Percentiles rank a stretch among this genome's conserved stretches.
Conservation (phyloP, 179 eudicot species). For the Beta lomatogona region DNA sequence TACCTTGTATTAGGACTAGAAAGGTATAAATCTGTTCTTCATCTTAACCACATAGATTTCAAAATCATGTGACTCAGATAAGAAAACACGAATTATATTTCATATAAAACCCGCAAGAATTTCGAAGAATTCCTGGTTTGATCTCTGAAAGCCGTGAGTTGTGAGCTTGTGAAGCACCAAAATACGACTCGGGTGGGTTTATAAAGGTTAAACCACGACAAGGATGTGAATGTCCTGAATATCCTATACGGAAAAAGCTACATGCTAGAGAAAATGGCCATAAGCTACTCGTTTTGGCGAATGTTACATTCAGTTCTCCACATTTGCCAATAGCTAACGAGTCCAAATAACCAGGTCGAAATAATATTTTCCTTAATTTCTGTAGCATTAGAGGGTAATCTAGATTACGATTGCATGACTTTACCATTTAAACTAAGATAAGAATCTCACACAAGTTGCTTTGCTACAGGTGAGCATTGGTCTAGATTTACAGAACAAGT, state of each 20-base stretch:
- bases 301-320: neutral
- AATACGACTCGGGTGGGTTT: neutral
- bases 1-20: no score
- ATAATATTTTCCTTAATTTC: neutral
- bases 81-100: neutral
- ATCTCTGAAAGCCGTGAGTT: no score
- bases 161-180: neutral
- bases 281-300: neutral
- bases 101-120: no score
- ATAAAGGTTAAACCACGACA: neutral
- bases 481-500: neutral
- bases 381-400: neutral
- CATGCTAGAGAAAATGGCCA: neutral
- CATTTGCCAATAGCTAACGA: neutral
- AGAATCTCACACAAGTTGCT: neutral
- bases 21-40: neutral
- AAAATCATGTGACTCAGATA: neutral
- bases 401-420: neutral
- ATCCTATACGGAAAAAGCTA: neutral
- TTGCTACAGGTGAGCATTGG: neutral
- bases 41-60: neutral
- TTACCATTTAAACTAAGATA: neutral
- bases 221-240: neutral
- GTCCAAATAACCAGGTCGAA: neutral
- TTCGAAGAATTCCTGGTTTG: no score